These are phyloP conservation scores for Trebouxia sp. DNA, from an alignment of 139 green algal species.

Conservation along the genomic window DNA sequence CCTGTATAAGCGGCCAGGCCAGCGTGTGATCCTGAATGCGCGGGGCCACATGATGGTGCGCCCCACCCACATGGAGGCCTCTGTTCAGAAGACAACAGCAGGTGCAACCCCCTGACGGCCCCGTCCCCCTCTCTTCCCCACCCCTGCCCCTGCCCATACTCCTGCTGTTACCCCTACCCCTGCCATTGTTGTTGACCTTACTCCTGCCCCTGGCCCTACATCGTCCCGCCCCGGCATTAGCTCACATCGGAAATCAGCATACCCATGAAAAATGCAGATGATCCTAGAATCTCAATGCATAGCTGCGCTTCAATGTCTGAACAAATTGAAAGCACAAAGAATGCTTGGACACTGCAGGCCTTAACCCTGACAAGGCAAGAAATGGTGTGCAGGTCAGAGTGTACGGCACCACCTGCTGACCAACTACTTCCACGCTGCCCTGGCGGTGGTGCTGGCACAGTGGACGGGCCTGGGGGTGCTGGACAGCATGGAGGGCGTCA, in stretches of 20 bases:
- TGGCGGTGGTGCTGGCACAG: conserved; percentile 26
- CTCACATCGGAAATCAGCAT: no score
- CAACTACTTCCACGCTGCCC: conserved; percentile 17
- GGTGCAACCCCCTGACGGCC: not conserved
- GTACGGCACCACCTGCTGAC: conserved; percentile 33
- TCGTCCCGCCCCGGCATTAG: not conserved
- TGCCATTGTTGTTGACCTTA: not conserved
- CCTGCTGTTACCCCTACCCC: not conserved
- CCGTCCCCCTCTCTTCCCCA: no score
- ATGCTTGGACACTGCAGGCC: no score
- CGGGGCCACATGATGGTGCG: conserved; percentile 46
- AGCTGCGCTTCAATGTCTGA: no score
- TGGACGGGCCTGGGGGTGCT: not conserved
- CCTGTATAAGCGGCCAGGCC: conserved; percentile 47
- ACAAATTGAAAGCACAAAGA: no score
- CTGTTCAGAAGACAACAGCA: conserved; percentile 7
- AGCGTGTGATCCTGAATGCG: conserved; percentile 50
- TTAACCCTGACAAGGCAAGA: no score
- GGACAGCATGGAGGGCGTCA: conserved; percentile 25
- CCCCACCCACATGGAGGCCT: conserved; percentile 45
- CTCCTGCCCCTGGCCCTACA: not conserved
- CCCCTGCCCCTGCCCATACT: not conserved
- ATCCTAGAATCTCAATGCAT: not conserved
- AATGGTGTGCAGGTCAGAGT: conserved; percentile 16
- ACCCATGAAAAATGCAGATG: not conserved